Evolutionary conservation across 164 flowering plant genomes (phyloP), one percentile per base, ranked within the genome.

Genomic region (Paratinospora sagittata): DNA sequence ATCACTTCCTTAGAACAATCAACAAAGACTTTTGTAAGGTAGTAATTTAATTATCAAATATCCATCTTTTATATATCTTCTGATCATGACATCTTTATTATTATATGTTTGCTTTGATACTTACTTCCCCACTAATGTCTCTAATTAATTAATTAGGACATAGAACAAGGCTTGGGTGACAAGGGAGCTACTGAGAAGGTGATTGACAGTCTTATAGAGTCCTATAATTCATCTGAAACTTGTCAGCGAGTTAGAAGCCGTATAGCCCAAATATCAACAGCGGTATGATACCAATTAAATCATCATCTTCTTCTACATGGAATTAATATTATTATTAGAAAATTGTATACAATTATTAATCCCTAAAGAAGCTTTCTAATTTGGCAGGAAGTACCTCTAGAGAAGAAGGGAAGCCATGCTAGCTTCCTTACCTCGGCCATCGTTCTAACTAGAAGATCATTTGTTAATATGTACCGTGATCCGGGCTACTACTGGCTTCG

Each of bases 21-120:
- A 92, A 92, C 83, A 85, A 73, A 27, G 96, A 92, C 69, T 92
- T 90, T 64, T 87, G 89, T 61, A 72, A 77, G 82, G 97, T 89
- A 72, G 76, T 65, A 10, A 39, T 0, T 16, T 57, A n/a, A 7
- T 47, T 34, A 49, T 49, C 27, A 2, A 8, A 36, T 14, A 67
- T n/a, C 55, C 63, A 2, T 52, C 21, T 19, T 17, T 2, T n/a
- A 6, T 52, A 14, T 13, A 49, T 12, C 4, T 52, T 19, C 16
- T 49, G 17, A 16, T 9, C 14, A 11, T 6, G 14, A 19, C 19
- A 47, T 6, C 3, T 47, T 47, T 13, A 47, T 47, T 6, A n/a
- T n/a, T n/a, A n/a, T 2, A 47, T 47, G 34, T 30, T 30, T 30
- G 17, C 14, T 49, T 49, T 49, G 5, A 19, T 4, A 49, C 19